phyloP scores from a whole-genome alignment of 2,329 filamentous ascomycete species.

The Cadophora luteo-olivacea region DNA sequence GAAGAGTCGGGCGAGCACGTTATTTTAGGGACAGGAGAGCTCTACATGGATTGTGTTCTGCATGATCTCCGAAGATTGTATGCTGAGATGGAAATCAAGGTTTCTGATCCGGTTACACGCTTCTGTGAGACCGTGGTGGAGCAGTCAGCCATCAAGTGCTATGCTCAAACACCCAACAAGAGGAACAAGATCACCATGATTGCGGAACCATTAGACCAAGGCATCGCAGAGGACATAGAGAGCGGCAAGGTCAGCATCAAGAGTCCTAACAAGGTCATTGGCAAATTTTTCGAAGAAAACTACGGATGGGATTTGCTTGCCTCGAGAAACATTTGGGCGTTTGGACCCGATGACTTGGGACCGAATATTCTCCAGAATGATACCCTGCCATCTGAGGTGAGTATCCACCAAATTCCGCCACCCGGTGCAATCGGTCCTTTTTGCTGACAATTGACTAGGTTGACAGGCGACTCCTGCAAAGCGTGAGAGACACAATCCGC shows the following conservation, averaged over 20 bases:
- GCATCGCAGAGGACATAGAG: slow-evolving; percentile 95
- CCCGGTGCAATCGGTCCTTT: slow-evolving; percentile 32
- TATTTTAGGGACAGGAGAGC: slow-evolving; percentile 90
- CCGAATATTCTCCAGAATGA: slow-evolving; percentile 98
- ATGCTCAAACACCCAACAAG: slow-evolving; percentile 97
- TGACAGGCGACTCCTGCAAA: slow-evolving; percentile 87
- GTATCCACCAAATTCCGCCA: slow-evolving; percentile 41
- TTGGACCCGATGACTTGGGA: slow-evolving; percentile 92
- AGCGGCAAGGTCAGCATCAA: slow-evolving; percentile 88
- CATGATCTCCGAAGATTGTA: slow-evolving; percentile 94
- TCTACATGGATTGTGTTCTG: slow-evolving; percentile 99
- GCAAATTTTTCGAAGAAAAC: slow-evolving; percentile 95
- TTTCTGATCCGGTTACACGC: slow-evolving; percentile 94
- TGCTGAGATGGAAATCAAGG: slow-evolving; percentile 98
- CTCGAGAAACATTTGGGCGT: slow-evolving; percentile 96
- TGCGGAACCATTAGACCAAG: slow-evolving; percentile 92
- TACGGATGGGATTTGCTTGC: slow-evolving; percentile 97
- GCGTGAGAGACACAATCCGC: slow-evolving; percentile 88
- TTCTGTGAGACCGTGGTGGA: slow-evolving; percentile 99
- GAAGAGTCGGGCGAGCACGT: slow-evolving; percentile 98
- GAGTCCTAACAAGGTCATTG: slow-evolving; percentile 90
- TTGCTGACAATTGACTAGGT: slow-evolving; percentile 58
- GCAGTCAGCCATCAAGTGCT: slow-evolving; percentile 97
- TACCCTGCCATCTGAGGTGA: slow-evolving; percentile 84
- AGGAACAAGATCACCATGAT: slow-evolving; percentile 99